Evolutionary conservation across 1,284 basidiomycete species (phyloP).

Genomic region (Mycena citricolor): DNA sequence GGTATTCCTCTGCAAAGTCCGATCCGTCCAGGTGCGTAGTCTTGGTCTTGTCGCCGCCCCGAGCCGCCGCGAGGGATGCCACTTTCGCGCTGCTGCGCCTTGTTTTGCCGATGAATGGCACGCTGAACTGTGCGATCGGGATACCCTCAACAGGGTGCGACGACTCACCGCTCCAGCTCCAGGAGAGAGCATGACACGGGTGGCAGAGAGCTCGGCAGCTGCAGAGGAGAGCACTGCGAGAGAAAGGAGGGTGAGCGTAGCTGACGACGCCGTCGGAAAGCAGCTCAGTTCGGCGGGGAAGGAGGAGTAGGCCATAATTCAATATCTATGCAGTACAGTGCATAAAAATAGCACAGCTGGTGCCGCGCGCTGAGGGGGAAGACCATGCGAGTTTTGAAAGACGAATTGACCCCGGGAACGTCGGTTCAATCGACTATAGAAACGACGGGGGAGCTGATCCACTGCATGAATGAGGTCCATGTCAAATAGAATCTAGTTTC

Average conservation of each 20-base stretch:
- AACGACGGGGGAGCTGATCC: neutral
- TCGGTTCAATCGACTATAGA: neutral
- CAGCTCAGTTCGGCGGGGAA: too few relatives aligned
- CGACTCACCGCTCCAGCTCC: too few relatives aligned
- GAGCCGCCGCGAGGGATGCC: too few relatives aligned
- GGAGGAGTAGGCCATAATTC: too few relatives aligned
- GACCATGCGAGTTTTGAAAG: neutral
- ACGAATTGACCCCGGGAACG: neutral
- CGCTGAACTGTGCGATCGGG: neutral
- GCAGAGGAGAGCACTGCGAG: too few relatives aligned
- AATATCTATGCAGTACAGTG: too few relatives aligned
- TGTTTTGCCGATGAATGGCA: neutral
- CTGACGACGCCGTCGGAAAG: too few relatives aligned
- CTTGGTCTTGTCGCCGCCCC: neutral
- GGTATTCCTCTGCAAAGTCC: conserved; percentile 26
- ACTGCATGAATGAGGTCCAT: neutral
- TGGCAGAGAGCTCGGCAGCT: too few relatives aligned
- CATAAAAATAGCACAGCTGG: neutral
- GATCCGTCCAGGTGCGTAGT: conserved; percentile 18
- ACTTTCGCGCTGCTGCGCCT: too few relatives aligned
- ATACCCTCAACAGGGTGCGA: too few relatives aligned
- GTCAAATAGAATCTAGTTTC: neutral
- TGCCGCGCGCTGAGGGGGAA: neutral
- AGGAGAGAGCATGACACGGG: too few relatives aligned
- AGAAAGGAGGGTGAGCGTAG: too few relatives aligned